A percentile compares a stretch with the other conserved stretches of the same genome.
Conservation (phyloP, 495 filamentous ascomycete species). For the Aspergillus homomorphus region DNA sequence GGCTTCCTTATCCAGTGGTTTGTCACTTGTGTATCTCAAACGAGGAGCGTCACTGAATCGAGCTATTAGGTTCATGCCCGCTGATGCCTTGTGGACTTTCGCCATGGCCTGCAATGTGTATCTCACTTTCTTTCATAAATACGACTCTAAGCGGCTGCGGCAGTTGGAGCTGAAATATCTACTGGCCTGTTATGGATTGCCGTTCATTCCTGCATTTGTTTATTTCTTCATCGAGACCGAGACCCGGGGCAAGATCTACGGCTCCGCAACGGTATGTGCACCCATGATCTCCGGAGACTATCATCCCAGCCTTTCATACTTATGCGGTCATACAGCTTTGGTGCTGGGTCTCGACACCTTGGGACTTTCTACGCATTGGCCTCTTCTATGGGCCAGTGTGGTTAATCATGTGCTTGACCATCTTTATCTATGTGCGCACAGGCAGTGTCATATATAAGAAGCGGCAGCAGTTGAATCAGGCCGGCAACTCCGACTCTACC, state of each 20-base stretch:
- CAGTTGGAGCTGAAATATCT: slow-evolving; percentile 71
- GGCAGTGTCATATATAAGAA: slow-evolving; percentile 66
- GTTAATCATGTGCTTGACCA: slow-evolving; percentile 69
- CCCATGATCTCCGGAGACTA: neutral
- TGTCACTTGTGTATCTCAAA: slow-evolving; percentile 6
- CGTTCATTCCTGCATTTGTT: slow-evolving; percentile 64
- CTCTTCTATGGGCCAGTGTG: slow-evolving; percentile 84
- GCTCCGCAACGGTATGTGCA: slow-evolving; percentile 59
- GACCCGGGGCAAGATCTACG: slow-evolving; percentile 60
- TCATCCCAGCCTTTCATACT: neutral
- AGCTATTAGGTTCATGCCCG: slow-evolving; percentile 61
- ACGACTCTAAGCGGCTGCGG: slow-evolving; percentile 63
- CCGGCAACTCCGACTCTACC: slow-evolving; percentile 40
- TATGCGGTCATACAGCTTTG: slow-evolving; percentile 51
- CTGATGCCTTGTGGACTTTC: slow-evolving; percentile 76
- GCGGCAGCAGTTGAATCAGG: slow-evolving; percentile 41
- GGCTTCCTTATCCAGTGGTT: slow-evolving; percentile 74
- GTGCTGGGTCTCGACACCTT: slow-evolving; percentile 74
- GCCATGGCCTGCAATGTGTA: slow-evolving; percentile 90
- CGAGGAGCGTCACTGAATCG: slow-evolving; percentile 13
- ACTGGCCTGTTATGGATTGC: slow-evolving; percentile 69
- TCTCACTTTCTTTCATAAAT: slow-evolving; percentile 78
- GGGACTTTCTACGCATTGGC: slow-evolving; percentile 71
- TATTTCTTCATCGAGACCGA: slow-evolving; percentile 61
- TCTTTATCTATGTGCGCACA: slow-evolving; percentile 70